Evolutionary conservation across 805 yeast genomes (phyloP), one percentile per base, ranked within the genome.

Genomic region (Pichia gijzeniarum): DNA sequence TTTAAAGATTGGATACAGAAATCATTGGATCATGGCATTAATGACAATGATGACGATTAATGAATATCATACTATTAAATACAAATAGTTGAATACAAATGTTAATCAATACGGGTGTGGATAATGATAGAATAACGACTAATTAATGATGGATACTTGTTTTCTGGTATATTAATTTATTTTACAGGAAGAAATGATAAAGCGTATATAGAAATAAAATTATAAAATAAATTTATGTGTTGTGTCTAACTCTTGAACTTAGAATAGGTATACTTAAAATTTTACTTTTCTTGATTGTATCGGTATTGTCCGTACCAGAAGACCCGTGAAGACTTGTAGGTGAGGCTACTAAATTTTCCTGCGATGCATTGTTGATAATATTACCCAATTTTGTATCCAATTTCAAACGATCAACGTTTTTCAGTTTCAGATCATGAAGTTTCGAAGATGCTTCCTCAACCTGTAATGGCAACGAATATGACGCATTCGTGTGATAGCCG

Each of bases 1-100:
- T 63, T 64, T 46, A 62, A 54, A 44, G 69, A 64, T 47, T 64
- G 69, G 69, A 31, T 64, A 20, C 56, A 48, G 46, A 48, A 40
- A 5, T 47, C 53, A 20, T 17, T 45, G 17, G 14, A 28, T 1
- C 32, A 38, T n/a, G n/a, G 9, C 17, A 13, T 16, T 1, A 25
- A 30, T 35, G 46, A 38, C 17, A 35, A 42, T 27, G 21, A 40
- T 8, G 17, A 16, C 14, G 19, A 9, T 22, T 25, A 25, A 6
- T 25, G 10, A n/a, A n/a, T n/a, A n/a, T n/a, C n/a, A n/a, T n/a
- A n/a, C n/a, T n/a, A n/a, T n/a, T n/a, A n/a, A n/a, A n/a, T n/a
- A n/a, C n/a, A n/a, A n/a, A n/a, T n/a, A n/a, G n/a, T n/a, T n/a
- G n/a, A n/a, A n/a, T n/a, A 25, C 28, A 25, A 35, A 22, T 21